Conservation (phyloP, 179 eudicot genomes). For the Gypsophila paniculata region DNA sequence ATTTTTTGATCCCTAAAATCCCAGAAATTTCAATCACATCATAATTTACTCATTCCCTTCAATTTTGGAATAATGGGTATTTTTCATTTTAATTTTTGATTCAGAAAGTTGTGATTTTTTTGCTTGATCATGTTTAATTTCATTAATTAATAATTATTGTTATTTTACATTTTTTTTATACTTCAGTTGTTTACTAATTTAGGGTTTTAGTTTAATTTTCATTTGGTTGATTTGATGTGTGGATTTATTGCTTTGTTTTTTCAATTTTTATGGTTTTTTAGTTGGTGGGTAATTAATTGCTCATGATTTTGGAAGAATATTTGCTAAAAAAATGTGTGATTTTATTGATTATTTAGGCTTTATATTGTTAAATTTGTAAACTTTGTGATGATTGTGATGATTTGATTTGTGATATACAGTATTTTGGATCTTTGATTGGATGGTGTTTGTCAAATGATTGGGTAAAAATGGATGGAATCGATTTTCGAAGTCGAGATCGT, state of each 20-base stretch:
- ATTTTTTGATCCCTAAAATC: background rate
- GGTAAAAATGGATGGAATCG: background rate
- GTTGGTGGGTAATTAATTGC: background rate
- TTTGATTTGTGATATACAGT: background rate
- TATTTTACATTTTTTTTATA: background rate
- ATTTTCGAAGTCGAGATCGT: background rate
- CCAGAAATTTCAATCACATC: slow-evolving; percentile 1
- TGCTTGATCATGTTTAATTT: background rate
- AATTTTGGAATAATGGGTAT: slow-evolving; percentile 9
- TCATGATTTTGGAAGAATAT: background rate
- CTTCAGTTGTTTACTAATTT: background rate
- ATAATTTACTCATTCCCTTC: background rate
- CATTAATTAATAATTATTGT: background rate
- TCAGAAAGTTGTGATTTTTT: background rate
- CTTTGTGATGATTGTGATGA: slow-evolving; percentile 7
- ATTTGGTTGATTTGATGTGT: background rate
- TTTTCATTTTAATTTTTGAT: background rate
- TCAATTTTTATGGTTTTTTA: background rate
- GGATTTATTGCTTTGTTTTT: background rate
- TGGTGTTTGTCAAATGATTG: slow-evolving; percentile 6
- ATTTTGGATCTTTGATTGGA: slow-evolving; percentile 3
- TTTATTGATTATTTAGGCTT: background rate
- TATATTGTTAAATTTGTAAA: slow-evolving; percentile 3
- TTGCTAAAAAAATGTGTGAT: background rate
- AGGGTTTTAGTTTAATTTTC: background rate